Percentiles rank a stretch among this genome's conserved stretches.
Conservation (phyloP, 2,329 filamentous ascomycete genomes). For the Akanthomyces dipterigenus region DNA sequence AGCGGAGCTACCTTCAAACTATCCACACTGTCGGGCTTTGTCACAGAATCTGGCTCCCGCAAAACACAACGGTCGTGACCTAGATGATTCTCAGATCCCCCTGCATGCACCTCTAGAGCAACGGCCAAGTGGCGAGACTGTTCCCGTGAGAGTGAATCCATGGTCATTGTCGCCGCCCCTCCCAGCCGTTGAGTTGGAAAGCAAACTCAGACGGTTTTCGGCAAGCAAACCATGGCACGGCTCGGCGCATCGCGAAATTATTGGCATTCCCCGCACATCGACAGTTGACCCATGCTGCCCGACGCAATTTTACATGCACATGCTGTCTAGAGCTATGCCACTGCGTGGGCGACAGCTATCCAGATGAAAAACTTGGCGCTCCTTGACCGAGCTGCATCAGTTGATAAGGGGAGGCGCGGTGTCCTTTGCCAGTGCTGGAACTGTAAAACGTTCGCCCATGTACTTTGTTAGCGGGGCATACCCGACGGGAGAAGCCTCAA, state of each 20-base stretch:
- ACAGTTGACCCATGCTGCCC: neutral
- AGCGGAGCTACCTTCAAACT: neutral
- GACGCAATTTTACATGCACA: too few relatives aligned
- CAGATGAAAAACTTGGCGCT: too few relatives aligned
- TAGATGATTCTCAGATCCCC: neutral
- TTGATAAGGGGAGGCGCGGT: neutral
- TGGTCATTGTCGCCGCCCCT: neutral
- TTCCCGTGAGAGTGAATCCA: neutral
- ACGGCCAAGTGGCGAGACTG: neutral
- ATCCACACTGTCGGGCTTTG: neutral
- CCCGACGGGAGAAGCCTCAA: neutral
- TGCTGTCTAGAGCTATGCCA: neutral
- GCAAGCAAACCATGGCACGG: constrained; percentile 3
- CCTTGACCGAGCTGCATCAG: neutral
- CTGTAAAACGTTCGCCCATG: neutral
- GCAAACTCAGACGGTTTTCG: neutral
- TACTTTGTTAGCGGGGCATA: neutral
- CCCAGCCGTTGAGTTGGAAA: neutral
- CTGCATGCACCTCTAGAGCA: neutral
- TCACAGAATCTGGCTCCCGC: neutral
- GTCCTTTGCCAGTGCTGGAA: neutral
- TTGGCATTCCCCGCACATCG: neutral
- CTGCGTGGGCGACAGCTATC: neutral
- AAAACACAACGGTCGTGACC: neutral
- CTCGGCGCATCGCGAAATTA: neutral